phyloP scores from a whole-genome alignment of 495 filamentous ascomycete species.

The Astrocystis sublimbata region DNA sequence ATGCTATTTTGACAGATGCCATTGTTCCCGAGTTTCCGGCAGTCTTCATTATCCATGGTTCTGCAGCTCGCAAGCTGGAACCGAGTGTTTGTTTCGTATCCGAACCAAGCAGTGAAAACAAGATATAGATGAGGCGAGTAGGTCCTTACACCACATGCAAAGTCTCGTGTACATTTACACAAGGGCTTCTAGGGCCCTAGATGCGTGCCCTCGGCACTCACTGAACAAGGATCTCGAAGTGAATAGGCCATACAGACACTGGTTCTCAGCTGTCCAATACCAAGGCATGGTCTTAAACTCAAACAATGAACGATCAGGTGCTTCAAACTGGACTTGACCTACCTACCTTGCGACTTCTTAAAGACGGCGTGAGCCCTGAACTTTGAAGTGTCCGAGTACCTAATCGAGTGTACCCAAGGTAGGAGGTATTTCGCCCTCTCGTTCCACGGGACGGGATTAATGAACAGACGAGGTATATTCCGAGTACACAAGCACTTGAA shows the following conservation, averaged over 20 bases:
- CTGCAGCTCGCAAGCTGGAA: background rate
- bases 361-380: background rate
- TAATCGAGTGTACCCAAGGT: too few relatives aligned
- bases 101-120: background rate
- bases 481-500: background rate
- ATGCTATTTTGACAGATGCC: background rate
- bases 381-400: too few relatives aligned
- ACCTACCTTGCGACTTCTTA: background rate
- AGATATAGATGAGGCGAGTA: background rate
- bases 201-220: too few relatives aligned
- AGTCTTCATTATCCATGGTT: background rate
- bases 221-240: too few relatives aligned
- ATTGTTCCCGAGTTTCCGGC: background rate
- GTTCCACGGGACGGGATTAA: slow-evolving; percentile 1
- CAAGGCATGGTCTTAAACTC: slow-evolving; percentile 5
- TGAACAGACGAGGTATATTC: background rate
- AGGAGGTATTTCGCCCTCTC: background rate
- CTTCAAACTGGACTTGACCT: background rate
- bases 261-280: background rate
- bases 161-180: background rate
- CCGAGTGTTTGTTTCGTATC: background rate
- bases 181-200: background rate
- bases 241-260: background rate
- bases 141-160: background rate
- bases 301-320: background rate